Percentiles rank a stretch among this genome's conserved stretches.
Evolutionary conservation across 1,284 basidiomycete genomes (phyloP).

Genomic region (Naganishia albida): DNA sequence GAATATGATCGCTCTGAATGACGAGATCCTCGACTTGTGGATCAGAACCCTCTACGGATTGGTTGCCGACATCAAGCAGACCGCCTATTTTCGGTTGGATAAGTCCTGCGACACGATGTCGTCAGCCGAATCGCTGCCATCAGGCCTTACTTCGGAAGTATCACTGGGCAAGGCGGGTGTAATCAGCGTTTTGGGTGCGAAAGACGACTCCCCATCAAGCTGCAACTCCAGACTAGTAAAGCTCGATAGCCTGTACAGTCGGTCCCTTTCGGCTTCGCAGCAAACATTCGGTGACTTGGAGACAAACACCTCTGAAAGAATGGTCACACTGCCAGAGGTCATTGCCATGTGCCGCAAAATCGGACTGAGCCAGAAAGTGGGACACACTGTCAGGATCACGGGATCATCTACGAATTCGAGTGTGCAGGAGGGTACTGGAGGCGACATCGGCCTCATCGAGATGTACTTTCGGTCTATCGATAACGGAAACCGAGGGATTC

Average conservation of each 20-base stretch:
- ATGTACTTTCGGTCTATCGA: conserved; percentile 75
- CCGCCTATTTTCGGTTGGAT: conserved; percentile 9
- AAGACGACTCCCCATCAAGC: neutral
- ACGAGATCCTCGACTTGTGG: conserved; percentile 65
- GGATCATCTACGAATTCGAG: neutral
- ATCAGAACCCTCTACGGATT: conserved; percentile 55
- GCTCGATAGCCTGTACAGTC: conserved; percentile 1
- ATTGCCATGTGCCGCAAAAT: conserved; percentile 70
- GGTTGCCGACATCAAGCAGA: conserved; percentile 38
- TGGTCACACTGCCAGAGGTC: conserved; percentile 71
- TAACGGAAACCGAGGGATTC: conserved; percentile 62
- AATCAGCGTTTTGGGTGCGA: conserved; percentile 25
- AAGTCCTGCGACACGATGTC: neutral
- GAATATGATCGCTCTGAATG: conserved; percentile 77
- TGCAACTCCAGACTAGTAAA: neutral
- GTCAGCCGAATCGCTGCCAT: neutral
- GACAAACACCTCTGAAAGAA: conserved; percentile 58
- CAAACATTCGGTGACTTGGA: conserved; percentile 3
- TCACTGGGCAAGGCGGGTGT: conserved; percentile 59
- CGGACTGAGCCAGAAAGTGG: conserved; percentile 35
- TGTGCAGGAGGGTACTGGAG: neutral
- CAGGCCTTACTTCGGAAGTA: neutral
- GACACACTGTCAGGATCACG: neutral
- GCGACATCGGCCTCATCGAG: conserved; percentile 30
- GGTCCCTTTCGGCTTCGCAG: neutral